Evolutionary conservation across 352 stramenopile species (phyloP), one percentile per base, ranked within the genome.

Genomic region (Phytophthora agathidicida): DNA sequence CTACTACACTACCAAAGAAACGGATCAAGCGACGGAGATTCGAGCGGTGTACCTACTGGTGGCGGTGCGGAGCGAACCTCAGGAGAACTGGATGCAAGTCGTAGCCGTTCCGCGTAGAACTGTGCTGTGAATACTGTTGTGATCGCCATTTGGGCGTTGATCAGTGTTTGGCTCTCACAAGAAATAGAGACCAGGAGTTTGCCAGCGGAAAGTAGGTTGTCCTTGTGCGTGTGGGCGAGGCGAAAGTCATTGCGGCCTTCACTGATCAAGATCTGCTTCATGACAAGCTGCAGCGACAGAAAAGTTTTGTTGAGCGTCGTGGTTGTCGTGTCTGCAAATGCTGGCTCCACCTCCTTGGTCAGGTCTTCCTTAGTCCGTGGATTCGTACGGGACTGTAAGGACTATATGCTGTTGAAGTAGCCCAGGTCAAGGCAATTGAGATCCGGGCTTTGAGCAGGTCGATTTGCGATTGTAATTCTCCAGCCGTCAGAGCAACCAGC

Each of bases 351-450:
- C 36, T 54, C 31, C 6, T 36, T 4, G n/a, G 45, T 54, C 5
- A 44, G 23, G 1, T 54, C 32, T 5, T 54, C 7, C 0, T 17
- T 44, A 13, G 28, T 52, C 3, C 23, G 17, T n/a, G 7, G 17
- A 6, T 14, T 16, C 19, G 20, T 54, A 1, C 14, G 33, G 5
- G 33, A 54, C 31, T 44, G 46, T 5, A 54, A 33, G 1, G 46
- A 37, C 20, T 54, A 35, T 17, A 58, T 47, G 27, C 20, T 47
- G 26, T 9, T 5, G 27, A 58, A 58, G 11, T 19, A 58, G 26
- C 49, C 37, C 2, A 48, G 16, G 19, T 57, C 48, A 8, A 44
- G 36, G 26, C 14, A 37, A n/a, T 57, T 57, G 11, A 57, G 36
- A 14, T 57, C 35, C 4, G 48, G 48, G 13, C 27, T 57, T 17